Conservation (phyloP, 257 asterid species). For the Solanum commersonii region DNA sequence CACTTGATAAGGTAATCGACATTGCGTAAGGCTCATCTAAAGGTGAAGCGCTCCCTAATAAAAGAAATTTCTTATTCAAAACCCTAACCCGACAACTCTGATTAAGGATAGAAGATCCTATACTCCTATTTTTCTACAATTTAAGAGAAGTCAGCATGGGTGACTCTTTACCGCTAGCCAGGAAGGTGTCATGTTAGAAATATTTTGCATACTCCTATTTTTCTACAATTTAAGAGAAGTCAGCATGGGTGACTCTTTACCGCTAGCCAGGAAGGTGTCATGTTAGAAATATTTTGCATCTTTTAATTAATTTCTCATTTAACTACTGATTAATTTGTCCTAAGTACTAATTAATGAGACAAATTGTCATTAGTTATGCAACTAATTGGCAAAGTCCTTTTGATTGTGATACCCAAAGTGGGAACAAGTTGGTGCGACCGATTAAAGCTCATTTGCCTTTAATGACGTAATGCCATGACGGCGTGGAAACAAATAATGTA, state of each 20-base stretch:
- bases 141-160: neutral
- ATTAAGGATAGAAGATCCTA: neutral
- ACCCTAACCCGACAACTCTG: neutral
- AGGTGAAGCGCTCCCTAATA: neutral
- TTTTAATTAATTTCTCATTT: neutral
- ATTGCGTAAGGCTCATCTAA: neutral
- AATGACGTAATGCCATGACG: neutral
- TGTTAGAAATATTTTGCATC: neutral
- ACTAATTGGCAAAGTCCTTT: neutral
- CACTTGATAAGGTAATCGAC: neutral
- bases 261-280: neutral
- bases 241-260: neutral
- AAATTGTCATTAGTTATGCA: neutral
- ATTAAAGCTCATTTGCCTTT: neutral
- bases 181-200: neutral
- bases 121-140: neutral
- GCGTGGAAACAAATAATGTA: neutral
- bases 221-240: neutral
- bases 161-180: too few species aligned
- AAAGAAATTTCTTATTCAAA: rapidly evolving
- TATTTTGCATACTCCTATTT: neutral
- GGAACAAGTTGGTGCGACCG: too few species aligned
- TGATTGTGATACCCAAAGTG: neutral
- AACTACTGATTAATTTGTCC: neutral
- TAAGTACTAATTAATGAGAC: neutral